phyloP scores from a whole-genome alignment of 768 basidiomycete species.

The Hypholoma sublateritium region DNA sequence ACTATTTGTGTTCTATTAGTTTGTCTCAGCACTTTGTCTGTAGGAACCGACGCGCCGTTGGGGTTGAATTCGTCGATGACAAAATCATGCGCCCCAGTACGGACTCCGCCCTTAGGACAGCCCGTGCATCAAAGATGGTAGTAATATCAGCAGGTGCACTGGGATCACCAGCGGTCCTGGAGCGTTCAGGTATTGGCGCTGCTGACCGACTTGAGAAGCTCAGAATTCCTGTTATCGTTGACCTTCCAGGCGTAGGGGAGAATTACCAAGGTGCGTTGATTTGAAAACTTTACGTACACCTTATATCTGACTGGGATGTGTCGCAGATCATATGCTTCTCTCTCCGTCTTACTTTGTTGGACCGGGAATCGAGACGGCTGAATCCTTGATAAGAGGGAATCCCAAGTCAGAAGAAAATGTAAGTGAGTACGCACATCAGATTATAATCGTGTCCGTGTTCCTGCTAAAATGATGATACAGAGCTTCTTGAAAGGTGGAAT shows the following conservation, averaged over 20 bases:
- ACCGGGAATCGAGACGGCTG: constrained; percentile 45
- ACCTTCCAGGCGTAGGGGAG: constrained; percentile 75
- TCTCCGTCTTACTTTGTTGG: constrained; percentile 38
- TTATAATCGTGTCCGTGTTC: too few species aligned
- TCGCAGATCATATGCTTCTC: constrained; percentile 37
- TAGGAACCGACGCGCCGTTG: constrained; percentile 41
- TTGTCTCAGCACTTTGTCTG: neutral
- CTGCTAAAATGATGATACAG: neutral
- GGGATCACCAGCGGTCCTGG: constrained; percentile 52
- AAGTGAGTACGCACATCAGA: constrained; percentile 5
- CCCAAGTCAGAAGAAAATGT: constrained; percentile 37
- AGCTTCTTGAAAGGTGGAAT: neutral
- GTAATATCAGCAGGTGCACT: constrained; percentile 50
- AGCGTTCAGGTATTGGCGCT: constrained; percentile 60
- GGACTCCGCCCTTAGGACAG: constrained; percentile 15
- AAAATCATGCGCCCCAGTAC: constrained; percentile 19
- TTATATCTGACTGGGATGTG: neutral
- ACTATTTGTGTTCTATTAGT: neutral
- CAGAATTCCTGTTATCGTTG: constrained; percentile 47
- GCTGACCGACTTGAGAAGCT: constrained; percentile 39
- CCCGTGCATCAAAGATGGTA: constrained; percentile 40
- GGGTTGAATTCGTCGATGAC: constrained; percentile 48
- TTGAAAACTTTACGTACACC: neutral
- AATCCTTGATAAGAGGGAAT: constrained; percentile 40
- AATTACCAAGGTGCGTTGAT: constrained; percentile 46